Percentiles rank a stretch among this genome's conserved stretches.
phyloP scores from a whole-genome alignment of 331 rosid genomes.

The Pyracantha coccinea region DNA sequence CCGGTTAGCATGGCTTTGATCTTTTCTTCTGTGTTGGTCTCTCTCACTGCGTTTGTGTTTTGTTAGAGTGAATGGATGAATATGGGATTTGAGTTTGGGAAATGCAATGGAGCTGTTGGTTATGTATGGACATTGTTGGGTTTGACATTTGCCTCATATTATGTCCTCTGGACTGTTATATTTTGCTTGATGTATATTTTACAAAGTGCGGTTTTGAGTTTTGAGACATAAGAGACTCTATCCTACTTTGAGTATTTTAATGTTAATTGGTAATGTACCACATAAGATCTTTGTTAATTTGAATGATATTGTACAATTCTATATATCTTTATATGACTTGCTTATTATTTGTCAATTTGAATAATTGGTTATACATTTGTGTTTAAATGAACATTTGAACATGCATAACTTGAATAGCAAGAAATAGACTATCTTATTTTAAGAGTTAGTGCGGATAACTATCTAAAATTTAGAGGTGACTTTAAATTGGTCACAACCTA shows the following conservation, averaged over 20 bases:
- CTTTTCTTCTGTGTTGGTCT: slow-evolving; percentile 30
- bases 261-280: not conserved
- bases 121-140: not conserved
- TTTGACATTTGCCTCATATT: not conserved
- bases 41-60: slow-evolving; percentile 25
- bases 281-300: not conserved
- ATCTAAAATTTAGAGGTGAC: too few relatives aligned
- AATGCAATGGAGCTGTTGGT: not conserved
- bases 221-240: too few relatives aligned
- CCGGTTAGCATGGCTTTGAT: slow-evolving; percentile 24
- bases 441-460: too few relatives aligned
- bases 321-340: not conserved
- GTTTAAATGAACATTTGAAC: too few relatives aligned
- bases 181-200: too few relatives aligned
- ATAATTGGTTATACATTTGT: too few relatives aligned
- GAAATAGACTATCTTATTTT: too few relatives aligned
- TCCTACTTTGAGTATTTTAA: not conserved
- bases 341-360: not conserved
- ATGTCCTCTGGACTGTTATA: not conserved
- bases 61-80: not conserved
- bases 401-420: too few relatives aligned
- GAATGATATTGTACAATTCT: not conserved
- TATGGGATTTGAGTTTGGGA: not conserved
- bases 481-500: too few relatives aligned
- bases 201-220: too few relatives aligned